Percentiles rank a stretch among this genome's conserved stretches.
phyloP scores from a whole-genome alignment of 768 basidiomycete species.

The Leccinum olivaceopallidum region DNA sequence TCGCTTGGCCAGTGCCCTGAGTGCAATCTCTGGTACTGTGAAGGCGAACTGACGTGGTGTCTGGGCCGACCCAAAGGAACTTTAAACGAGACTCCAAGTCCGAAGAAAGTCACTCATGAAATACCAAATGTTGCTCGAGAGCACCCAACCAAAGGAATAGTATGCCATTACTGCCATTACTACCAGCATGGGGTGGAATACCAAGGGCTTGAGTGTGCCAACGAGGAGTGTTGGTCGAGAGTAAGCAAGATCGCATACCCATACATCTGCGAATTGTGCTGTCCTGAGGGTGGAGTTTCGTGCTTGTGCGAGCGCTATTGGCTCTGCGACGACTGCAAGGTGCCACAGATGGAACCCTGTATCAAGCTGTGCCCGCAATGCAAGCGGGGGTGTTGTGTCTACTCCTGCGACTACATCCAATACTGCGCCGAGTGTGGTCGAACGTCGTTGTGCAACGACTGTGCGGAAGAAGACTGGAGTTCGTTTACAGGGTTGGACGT shows the following conservation, averaged over 20 bases:
- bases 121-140: neutral
- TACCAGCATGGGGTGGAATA: neutral
- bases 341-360: neutral
- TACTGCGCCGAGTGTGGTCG: slow-evolving; percentile 21
- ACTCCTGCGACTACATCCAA: slow-evolving; percentile 23
- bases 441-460: slow-evolving; percentile 15
- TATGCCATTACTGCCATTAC: neutral
- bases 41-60: neutral
- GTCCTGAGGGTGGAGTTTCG: slow-evolving; percentile 20
- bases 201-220: neutral
- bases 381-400: neutral
- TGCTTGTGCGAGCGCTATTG: slow-evolving; percentile 23
- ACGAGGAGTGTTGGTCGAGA: slow-evolving; percentile 10
- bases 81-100: neutral
- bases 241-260: neutral
- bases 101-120: neutral
- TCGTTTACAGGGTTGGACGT: neutral
- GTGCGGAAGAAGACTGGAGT: neutral
- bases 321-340: slow-evolving; percentile 27
- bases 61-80: neutral
- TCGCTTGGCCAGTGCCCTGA: neutral
- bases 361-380: slow-evolving; percentile 17
- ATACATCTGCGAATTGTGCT: neutral
- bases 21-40: neutral
- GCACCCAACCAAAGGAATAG: neutral